phyloP scores from a whole-genome alignment of 208 protist genomes.

The Trypanosoma lewisi region DNA sequence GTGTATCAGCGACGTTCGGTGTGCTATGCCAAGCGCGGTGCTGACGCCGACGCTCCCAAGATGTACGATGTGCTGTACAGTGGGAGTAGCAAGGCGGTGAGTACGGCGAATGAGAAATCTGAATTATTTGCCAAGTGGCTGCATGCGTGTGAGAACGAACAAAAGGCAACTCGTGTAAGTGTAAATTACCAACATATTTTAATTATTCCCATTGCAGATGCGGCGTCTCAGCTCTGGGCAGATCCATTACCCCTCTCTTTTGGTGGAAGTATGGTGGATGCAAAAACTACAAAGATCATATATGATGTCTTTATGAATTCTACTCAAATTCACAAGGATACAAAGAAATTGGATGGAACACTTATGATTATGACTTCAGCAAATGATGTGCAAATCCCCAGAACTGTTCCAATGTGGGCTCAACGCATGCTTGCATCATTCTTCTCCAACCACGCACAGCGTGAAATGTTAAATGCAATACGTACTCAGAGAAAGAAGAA shows the following conservation, averaged over 20 bases:
- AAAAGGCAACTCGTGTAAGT: conserved; percentile 33
- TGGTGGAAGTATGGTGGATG: conserved; percentile 47
- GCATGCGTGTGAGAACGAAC: conserved; percentile 9
- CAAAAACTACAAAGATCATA: conserved; percentile 29
- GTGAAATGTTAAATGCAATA: conserved; percentile 32
- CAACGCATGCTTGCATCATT: conserved; percentile 36
- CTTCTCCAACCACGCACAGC: conserved; percentile 47
- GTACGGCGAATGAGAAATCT: conserved; percentile 4
- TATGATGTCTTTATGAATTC: conserved; percentile 41
- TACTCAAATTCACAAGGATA: conserved; percentile 4
- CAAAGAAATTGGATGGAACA: conserved; percentile 26
- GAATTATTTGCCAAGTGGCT: conserved; percentile 19
- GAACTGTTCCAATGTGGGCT: conserved; percentile 38
- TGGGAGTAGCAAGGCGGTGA: conserved; percentile 24
- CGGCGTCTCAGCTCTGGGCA: conserved; percentile 29
- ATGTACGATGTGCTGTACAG: conserved; percentile 62
- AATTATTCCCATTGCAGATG: conserved; percentile 56
- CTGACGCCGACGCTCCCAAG: neutral
- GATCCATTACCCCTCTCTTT: conserved; percentile 14
- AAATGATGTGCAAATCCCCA: conserved; percentile 51
- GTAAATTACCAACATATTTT: conserved; percentile 65
- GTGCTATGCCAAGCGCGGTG: conserved; percentile 16
- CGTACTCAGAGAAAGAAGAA: conserved; percentile 9
- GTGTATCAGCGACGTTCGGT: conserved; percentile 46
- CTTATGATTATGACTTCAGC: conserved; percentile 71